Base-by-base conservation (phyloP, 805 yeast genomes). In the Candida boleticola region DNA sequence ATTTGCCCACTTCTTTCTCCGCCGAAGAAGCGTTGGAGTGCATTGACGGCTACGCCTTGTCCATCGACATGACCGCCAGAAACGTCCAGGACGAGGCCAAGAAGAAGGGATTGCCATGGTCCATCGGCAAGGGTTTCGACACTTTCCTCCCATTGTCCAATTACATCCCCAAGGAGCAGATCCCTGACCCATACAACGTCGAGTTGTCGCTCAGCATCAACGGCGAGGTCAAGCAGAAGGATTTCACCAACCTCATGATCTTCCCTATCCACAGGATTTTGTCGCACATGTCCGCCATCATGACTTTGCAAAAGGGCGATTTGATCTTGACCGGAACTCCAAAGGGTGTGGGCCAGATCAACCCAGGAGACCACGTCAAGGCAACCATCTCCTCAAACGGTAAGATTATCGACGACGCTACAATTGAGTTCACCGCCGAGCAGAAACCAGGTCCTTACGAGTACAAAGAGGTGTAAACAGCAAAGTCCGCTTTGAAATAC, bases 41-140 rank as follows among this genome's bases (percentile, higher is more conserved):
- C 11, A 86, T 93, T 51, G 85, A 77, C 3, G 97, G 97, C 1
- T 89, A 90, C 55, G 86, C 95, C 1, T 71, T 93, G 47, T 90
- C 97, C 0, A 77, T 93, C 37, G 99, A 93, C 61, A 74, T 93
- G 76, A 93, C 99, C 5, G 98, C 96, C 0, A 79, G 99, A 61
- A 89, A 90, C 56, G 95, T 93, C 23, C 99, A 93, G 66, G 90
- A 85, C 56, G 96, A 82, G 55, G 97, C 97, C 29, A 93, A 93
- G 66, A 77, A 76, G 66, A 89, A 88, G 63, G 98, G 98, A 1
- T 73, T 92, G 40, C 99, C 99, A 3, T 93, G 99, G 99, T 67
- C 92, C 3, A 88, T 89, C 50, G 96, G 93, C 27, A 93, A 93
- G 60, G 99, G 99, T 0, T 92, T 89, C 61, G 99, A 93, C 58